Percentiles rank a stretch among this genome's conserved stretches.
Conservation (phyloP, 2,329 filamentous ascomycete genomes). For the Phyllosticta capitalensis region DNA sequence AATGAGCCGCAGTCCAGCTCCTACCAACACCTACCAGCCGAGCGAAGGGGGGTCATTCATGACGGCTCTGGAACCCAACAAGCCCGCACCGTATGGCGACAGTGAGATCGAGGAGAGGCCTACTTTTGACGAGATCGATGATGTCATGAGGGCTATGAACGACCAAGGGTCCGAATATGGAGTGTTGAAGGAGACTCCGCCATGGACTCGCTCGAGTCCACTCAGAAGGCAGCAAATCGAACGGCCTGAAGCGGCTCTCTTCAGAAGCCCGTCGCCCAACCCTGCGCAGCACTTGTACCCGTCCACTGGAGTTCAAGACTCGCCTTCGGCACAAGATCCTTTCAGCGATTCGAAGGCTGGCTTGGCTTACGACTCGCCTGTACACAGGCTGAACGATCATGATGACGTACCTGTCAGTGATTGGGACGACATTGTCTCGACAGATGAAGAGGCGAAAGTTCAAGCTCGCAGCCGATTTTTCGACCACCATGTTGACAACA, state of each 20-base stretch:
- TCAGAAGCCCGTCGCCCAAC: slow-evolving; percentile 61
- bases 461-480: slow-evolving; percentile 78
- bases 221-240: slow-evolving; percentile 19
- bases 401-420: slow-evolving; percentile 67
- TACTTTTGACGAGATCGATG: slow-evolving; percentile 79
- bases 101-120: slow-evolving; percentile 32
- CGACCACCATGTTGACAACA: slow-evolving; percentile 76
- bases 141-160: slow-evolving; percentile 80
- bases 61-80: slow-evolving; percentile 26
- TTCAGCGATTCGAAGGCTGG: slow-evolving; percentile 54
- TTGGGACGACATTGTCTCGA: slow-evolving; percentile 81
- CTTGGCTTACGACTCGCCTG: slow-evolving; percentile 44
- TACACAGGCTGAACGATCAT: slow-evolving; percentile 55
- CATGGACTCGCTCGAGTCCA: slow-evolving; percentile 5
- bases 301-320: slow-evolving; percentile 16
- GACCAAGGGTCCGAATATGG: slow-evolving; percentile 64
- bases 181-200: slow-evolving; percentile 48
- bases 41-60: slow-evolving; percentile 32
- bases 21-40: slow-evolving; percentile 27
- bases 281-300: slow-evolving; percentile 48
- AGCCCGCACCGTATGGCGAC: slow-evolving; percentile 25
- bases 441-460: slow-evolving; percentile 75
- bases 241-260: slow-evolving; percentile 33
- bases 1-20: slow-evolving; percentile 26
- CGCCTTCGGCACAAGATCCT: slow-evolving; percentile 41